Evolutionary conservation across 495 filamentous ascomycete species (phyloP), one percentile per base, ranked within the genome.

Genomic region (Podospora conica): DNA sequence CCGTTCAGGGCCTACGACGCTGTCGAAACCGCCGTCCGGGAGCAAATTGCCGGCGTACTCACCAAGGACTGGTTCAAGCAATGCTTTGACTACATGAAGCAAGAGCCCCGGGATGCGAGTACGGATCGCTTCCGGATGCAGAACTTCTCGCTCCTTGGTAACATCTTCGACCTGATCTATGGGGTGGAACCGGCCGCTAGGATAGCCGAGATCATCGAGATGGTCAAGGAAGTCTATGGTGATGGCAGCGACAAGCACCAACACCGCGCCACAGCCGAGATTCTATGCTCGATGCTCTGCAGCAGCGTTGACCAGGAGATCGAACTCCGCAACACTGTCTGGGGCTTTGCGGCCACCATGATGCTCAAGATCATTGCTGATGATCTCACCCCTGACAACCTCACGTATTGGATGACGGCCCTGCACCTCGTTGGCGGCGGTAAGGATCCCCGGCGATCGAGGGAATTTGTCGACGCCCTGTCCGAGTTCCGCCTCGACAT

Each of bases 171-270:
- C 68, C 82, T 98, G 40, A 88, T 97, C 79, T 81, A 91, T 62
- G 85, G 86, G 68, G 90, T 85, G 1, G 77, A 90, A 55, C 91
- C 94, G 0, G 78, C 80, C 24, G 90, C 90, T 25, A 93, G 85
- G 0, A 91, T 96, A 69, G 84, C 90, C n/a, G 94, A 99, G 59
- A 88, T 98, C 70, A 87, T 96, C 69, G 87, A 93, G 66, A 81
- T 95, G 64, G 84, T 89, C 22, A 80, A 84, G 63, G 82, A 81
- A 1, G 86, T 93, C 3, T 97, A 89, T 69, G 93, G 89, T 23
- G 95, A 98, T 78, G 93, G 96, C 25, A 92, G 87, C 67, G 95
- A 99, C 71, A 99, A 97, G 75, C 96, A 99, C 77, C 93, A 98
- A 74, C 95, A 99, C 73, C 90, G 95, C 55, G 96, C 96, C 9